Percentiles rank a stretch among this genome's conserved stretches.
phyloP scores from a whole-genome alignment of 2,329 filamentous ascomycete genomes.

The Trichoderma sp. region DNA sequence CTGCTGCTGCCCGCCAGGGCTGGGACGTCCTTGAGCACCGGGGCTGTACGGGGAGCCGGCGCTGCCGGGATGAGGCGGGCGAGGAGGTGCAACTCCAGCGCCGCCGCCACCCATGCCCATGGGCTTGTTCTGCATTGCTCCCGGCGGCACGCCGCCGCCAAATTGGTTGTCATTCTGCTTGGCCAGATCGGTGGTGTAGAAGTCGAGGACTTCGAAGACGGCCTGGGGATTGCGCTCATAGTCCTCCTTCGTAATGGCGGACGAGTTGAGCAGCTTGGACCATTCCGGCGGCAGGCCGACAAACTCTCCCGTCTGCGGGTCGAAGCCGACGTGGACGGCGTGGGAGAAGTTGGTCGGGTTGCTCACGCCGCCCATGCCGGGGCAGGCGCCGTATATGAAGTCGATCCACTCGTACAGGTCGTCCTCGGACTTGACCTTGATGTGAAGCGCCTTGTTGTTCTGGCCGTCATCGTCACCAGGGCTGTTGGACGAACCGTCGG shows the following conservation, averaged over 20 bases:
- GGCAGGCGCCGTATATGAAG: slow-evolving; percentile 93
- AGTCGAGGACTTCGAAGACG: slow-evolving; percentile 78
- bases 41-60: slow-evolving; percentile 46
- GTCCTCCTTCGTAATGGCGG: slow-evolving; percentile 96
- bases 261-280: slow-evolving; percentile 94
- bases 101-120: slow-evolving; percentile 58
- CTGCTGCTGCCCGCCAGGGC: slow-evolving; percentile 47
- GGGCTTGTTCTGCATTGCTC: slow-evolving; percentile 62
- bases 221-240: slow-evolving; percentile 95
- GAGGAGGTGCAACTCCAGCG: slow-evolving; percentile 66
- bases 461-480: slow-evolving; percentile 82
- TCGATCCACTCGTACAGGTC: slow-evolving; percentile 99
- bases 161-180: slow-evolving; percentile 74
- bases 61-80: slow-evolving; percentile 56
- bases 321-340: slow-evolving; percentile 95
- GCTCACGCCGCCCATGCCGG: slow-evolving; percentile 96
- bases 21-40: slow-evolving; percentile 46
- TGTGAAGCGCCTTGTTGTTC: slow-evolving; percentile 79
- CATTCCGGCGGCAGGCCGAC: slow-evolving; percentile 93
- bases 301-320: slow-evolving; percentile 92
- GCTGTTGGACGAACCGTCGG: slow-evolving; percentile 68
- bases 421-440: slow-evolving; percentile 92
- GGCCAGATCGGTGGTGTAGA: slow-evolving; percentile 81
- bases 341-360: slow-evolving; percentile 99
- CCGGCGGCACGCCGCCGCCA: slow-evolving; percentile 62